These are phyloP conservation scores for Trichocladium antarcticum DNA, from an alignment of 495 filamentous ascomycete genomes.

Conservation along the genomic window DNA sequence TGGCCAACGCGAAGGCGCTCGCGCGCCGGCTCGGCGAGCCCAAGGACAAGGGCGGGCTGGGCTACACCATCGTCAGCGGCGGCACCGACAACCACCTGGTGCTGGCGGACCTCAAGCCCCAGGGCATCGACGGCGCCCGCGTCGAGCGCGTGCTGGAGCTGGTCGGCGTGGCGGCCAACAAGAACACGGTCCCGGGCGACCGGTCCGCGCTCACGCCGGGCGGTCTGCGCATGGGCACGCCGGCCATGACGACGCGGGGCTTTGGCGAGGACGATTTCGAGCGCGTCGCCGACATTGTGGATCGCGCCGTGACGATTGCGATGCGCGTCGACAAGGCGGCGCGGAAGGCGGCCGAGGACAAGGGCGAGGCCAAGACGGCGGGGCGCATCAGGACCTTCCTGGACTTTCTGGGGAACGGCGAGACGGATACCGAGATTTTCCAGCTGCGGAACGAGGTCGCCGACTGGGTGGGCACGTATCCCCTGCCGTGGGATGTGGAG, in stretches of 20 bases:
- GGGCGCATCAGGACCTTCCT: slow-evolving; percentile 73
- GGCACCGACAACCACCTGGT: slow-evolving; percentile 97
- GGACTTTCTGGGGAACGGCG: slow-evolving; percentile 70
- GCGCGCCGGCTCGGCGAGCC: slow-evolving; percentile 59
- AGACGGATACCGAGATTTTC: slow-evolving; percentile 75
- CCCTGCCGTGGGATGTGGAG: slow-evolving; percentile 60
- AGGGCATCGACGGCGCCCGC: slow-evolving; percentile 78
- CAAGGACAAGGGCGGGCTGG: slow-evolving; percentile 63
- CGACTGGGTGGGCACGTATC: slow-evolving; percentile 91
- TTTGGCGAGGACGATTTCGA: slow-evolving; percentile 79
- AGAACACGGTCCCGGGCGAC: slow-evolving; percentile 97
- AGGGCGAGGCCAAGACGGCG: slow-evolving; percentile 62
- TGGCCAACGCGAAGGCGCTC: slow-evolving; percentile 80
- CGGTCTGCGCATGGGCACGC: slow-evolving; percentile 83
- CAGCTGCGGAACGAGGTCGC: slow-evolving; percentile 80
- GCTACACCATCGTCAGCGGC: slow-evolving; percentile 83
- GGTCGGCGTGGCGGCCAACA: slow-evolving; percentile 91
- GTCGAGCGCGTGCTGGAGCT: slow-evolving; percentile 93
- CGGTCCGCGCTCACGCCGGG: slow-evolving; percentile 84
- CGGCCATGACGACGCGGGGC: slow-evolving; percentile 94
- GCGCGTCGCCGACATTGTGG: slow-evolving; percentile 86
- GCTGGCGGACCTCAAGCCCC: slow-evolving; percentile 87
- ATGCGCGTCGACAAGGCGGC: slow-evolving; percentile 73
- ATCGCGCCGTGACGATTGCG: slow-evolving; percentile 77
- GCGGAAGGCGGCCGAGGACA: slow-evolving; percentile 60